Conservation (phyloP, 176 grass and related monocot genomes). For the Ensete ventricosum region DNA sequence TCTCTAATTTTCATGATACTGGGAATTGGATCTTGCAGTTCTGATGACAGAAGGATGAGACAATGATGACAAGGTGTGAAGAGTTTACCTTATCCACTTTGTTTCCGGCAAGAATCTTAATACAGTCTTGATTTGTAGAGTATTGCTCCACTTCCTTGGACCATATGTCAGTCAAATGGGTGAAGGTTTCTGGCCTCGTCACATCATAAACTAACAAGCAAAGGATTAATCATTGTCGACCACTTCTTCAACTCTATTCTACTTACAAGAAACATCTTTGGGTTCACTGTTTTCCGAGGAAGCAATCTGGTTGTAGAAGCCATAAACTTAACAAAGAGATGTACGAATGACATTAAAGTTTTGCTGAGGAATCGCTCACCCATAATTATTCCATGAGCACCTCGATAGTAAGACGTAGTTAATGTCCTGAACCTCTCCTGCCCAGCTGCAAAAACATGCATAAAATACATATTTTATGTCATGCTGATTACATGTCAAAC, state of each 20-base stretch:
- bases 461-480: background rate
- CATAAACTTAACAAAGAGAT: background rate
- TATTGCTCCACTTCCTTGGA: slow-evolving; percentile 71
- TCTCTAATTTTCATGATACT: background rate
- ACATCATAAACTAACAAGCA: slow-evolving; percentile 79
- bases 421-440: slow-evolving; percentile 92
- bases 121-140: slow-evolving; percentile 61
- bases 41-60: background rate
- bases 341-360: slow-evolving; percentile 1
- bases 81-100: slow-evolving; percentile 75
- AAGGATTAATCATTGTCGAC: slow-evolving; percentile 4
- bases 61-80: background rate
- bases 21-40: background rate
- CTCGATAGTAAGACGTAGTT: slow-evolving; percentile 85
- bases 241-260: background rate
- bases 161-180: slow-evolving; percentile 82
- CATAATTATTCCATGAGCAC: slow-evolving; percentile 90
- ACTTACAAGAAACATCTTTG: background rate
- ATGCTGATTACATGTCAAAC: too few relatives aligned
- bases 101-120: slow-evolving; percentile 94
- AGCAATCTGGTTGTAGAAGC: background rate
- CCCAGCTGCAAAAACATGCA: slow-evolving; percentile 55
- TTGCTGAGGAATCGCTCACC: slow-evolving; percentile 32
- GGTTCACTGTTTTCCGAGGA: too few relatives aligned
- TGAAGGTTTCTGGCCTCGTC: slow-evolving; percentile 72